These are phyloP conservation scores for Alloteropsis semialata DNA, from an alignment of 176 grass and related monocot species.

Conservation along the genomic window DNA sequence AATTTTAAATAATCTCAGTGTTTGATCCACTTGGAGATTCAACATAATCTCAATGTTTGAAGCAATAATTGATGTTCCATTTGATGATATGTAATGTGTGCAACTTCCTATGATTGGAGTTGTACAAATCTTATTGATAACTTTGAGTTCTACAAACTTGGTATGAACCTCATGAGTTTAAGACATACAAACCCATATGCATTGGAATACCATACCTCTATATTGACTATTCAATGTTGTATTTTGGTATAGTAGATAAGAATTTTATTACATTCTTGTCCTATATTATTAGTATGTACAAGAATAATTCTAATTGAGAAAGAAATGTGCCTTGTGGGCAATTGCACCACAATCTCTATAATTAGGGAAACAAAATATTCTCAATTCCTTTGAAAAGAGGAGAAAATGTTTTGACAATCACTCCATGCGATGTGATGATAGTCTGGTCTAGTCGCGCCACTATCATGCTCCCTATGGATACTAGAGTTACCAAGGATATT, in stretches of 20 bases:
- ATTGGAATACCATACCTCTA: not conserved
- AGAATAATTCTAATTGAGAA: not conserved
- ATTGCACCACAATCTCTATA: not conserved
- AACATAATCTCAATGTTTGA: too few species aligned
- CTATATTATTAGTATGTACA: not conserved
- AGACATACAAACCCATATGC: not conserved
- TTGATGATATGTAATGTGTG: too few species aligned
- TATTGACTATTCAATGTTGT: not conserved
- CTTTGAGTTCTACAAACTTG: too few species aligned
- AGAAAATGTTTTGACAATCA: not conserved
- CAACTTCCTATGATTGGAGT: too few species aligned
- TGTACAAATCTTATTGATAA: too few species aligned
- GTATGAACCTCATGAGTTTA: too few species aligned
- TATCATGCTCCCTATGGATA: not conserved
- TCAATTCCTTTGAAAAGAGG: not conserved
- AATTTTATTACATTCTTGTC: not conserved
- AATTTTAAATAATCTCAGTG: too few species aligned
- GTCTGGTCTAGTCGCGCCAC: not conserved
- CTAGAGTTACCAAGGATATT: not conserved
- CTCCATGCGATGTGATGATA: not conserved
- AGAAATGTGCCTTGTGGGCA: not conserved
- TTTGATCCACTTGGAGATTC: too few species aligned
- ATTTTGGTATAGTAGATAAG: not conserved
- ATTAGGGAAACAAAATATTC: not conserved
- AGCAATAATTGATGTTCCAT: too few species aligned